Percentiles rank a stretch among this genome's conserved stretches.
Evolutionary conservation across 768 basidiomycete species (phyloP).

Genomic region (Serendipita sp.): DNA sequence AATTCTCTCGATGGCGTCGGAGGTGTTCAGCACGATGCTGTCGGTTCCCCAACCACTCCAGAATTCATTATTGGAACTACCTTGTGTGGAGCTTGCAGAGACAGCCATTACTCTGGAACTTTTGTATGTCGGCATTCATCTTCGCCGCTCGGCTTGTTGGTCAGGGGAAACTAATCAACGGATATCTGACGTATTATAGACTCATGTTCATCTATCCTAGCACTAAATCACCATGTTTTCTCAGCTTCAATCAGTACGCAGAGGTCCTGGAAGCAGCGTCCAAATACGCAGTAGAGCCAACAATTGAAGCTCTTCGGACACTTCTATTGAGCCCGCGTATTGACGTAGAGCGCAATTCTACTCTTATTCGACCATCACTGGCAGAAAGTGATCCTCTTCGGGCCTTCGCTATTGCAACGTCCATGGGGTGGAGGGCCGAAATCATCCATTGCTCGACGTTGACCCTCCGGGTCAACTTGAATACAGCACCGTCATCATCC

Average conservation of each 20-base stretch:
- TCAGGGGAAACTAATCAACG: neutral
- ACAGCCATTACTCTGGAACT: neutral
- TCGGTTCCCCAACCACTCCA: neutral
- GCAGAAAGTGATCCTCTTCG: neutral
- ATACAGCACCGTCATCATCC: neutral
- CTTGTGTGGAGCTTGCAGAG: neutral
- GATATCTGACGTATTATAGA: neutral
- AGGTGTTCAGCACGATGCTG: constrained; percentile 1
- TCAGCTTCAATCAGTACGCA: constrained; percentile 1
- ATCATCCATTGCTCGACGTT: neutral
- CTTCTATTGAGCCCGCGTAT: neutral
- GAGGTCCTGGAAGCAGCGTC: constrained; percentile 3
- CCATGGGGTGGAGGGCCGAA: constrained; percentile 1
- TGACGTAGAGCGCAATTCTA: neutral
- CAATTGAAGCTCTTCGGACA: neutral
- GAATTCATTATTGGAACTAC: neutral
- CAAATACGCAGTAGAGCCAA: neutral
- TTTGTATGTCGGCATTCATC: neutral
- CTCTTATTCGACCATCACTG: neutral
- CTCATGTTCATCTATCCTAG: constrained; percentile 1
- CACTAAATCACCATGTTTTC: neutral
- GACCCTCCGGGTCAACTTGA: neutral
- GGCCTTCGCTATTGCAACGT: neutral
- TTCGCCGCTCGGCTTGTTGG: neutral
- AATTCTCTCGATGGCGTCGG: neutral